A percentile compares a stretch with the other conserved stretches of the same genome.
These are phyloP conservation scores for Phyllostachys edulis DNA, from an alignment of 176 grass and related monocot genomes.

Conservation along the genomic window DNA sequence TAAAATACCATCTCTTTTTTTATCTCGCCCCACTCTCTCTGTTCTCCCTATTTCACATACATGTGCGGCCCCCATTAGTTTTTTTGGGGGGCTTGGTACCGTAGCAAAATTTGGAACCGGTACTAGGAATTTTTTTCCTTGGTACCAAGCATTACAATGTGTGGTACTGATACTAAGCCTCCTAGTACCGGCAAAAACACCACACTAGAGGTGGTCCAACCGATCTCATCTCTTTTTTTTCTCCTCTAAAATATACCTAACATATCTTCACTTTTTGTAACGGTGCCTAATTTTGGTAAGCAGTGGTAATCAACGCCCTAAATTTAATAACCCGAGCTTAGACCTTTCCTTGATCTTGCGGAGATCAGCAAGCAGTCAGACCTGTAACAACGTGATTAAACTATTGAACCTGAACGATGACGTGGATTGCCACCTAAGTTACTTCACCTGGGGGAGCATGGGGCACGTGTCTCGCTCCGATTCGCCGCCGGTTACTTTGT, in stretches of 20 bases:
- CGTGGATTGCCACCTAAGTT: conserved; percentile 34
- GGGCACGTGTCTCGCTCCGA: neutral
- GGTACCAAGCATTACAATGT: too few species aligned
- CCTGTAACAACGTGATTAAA: conserved; percentile 29
- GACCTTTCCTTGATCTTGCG: conserved; percentile 25
- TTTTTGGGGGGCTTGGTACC: too few species aligned
- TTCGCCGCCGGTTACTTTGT: neutral
- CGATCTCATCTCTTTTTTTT: neutral
- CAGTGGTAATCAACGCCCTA: neutral
- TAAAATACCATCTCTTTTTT: too few species aligned
- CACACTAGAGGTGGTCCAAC: too few species aligned
- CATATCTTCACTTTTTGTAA: neutral
- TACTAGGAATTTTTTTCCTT: too few species aligned
- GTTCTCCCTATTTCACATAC: too few species aligned
- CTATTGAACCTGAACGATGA: neutral
- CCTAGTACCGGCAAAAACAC: too few species aligned
- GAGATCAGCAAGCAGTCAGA: neutral
- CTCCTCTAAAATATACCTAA: neutral
- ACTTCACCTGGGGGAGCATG: conserved; percentile 10
- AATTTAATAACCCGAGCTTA: conserved; percentile 29
- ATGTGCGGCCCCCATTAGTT: too few species aligned
- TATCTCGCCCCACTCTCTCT: too few species aligned
- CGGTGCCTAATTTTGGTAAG: neutral
- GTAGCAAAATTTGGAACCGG: too few species aligned
- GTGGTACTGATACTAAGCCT: too few species aligned